Conservation (phyloP, 2,329 filamentous ascomycete species). For the Podosphaera xanthii region DNA sequence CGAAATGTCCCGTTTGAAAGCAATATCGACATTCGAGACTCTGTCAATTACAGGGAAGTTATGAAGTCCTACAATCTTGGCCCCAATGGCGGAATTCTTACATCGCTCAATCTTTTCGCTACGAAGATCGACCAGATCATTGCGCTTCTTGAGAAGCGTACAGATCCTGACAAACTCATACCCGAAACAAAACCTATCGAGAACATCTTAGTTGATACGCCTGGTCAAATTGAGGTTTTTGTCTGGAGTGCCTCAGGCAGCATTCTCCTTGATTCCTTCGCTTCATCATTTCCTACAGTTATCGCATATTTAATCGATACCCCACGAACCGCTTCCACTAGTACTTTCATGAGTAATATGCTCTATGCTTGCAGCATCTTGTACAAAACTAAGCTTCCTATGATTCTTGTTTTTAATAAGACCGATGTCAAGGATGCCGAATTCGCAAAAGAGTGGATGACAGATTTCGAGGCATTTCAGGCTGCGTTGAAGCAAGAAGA, state of each 20-base stretch:
- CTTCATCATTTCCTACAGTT: conserved; percentile 85
- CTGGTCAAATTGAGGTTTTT: conserved; percentile 95
- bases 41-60: conserved; percentile 97
- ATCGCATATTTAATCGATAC: conserved; percentile 97
- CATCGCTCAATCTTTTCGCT: conserved; percentile 84
- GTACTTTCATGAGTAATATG: conserved; percentile 99
- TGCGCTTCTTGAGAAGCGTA: conserved; percentile 69
- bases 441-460: conserved; percentile 98
- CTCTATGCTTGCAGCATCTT: conserved; percentile 95
- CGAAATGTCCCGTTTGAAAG: conserved; percentile 81
- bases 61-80: conserved; percentile 99
- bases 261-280: conserved; percentile 79
- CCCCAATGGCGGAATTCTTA: conserved; percentile 90
- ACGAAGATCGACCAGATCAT: conserved; percentile 97
- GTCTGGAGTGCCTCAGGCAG: conserved; percentile 93
- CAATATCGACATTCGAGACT: conserved; percentile 97
- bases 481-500: conserved; percentile 63
- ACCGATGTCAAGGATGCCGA: conserved; percentile 80
- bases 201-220: conserved; percentile 83
- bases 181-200: conserved; percentile 42
- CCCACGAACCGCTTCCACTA: conserved; percentile 74
- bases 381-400: conserved; percentile 94
- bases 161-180: conserved; percentile 36
- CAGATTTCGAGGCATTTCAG: conserved; percentile 92
- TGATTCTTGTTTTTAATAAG: conserved; percentile 99